A percentile compares a stretch with the other conserved stretches of the same genome.
These are phyloP conservation scores for Coniella lustricola DNA, from an alignment of 2,329 filamentous ascomycete species.

Conservation along the genomic window DNA sequence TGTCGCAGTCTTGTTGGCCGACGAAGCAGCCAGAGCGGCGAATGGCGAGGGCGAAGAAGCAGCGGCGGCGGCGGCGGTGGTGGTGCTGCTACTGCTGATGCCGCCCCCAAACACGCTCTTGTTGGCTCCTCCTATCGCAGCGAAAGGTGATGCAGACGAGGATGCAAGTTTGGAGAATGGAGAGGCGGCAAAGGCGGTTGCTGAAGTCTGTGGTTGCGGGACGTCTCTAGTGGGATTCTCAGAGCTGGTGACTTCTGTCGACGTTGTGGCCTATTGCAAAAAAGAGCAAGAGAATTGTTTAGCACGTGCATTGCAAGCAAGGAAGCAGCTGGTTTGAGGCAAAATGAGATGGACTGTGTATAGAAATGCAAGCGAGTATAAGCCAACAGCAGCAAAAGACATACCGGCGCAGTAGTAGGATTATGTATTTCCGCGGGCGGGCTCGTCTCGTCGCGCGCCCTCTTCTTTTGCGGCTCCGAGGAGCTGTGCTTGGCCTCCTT, in stretches of 20 bases:
- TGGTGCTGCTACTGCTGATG: too few species aligned
- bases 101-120: constrained; percentile 44
- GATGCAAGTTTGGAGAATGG: constrained; percentile 60
- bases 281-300: neutral
- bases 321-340: too few species aligned
- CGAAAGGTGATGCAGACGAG: constrained; percentile 57
- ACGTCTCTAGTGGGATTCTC: constrained; percentile 24
- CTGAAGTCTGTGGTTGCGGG: constrained; percentile 36
- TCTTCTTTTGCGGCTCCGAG: constrained; percentile 57
- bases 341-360: too few species aligned
- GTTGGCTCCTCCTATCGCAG: constrained; percentile 43
- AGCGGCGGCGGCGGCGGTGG: constrained; percentile 28
- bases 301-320: constrained; percentile 5
- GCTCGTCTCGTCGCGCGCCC: constrained; percentile 43
- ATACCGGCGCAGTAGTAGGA: constrained; percentile 3
- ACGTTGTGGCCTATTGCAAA: constrained; percentile 15
- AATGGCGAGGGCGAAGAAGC: constrained; percentile 34
- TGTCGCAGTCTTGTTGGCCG: constrained; percentile 19
- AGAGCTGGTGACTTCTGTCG: constrained; percentile 20
- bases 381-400: too few species aligned
- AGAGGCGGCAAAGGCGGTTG: constrained; percentile 60
- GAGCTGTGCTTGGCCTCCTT: constrained; percentile 39
- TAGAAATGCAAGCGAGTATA: too few species aligned
- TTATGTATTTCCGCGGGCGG: constrained; percentile 13
- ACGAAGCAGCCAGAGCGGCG: constrained; percentile 26